Conservation (phyloP, 2,329 filamentous ascomycete genomes). For the Parascedosporium putredinis region DNA sequence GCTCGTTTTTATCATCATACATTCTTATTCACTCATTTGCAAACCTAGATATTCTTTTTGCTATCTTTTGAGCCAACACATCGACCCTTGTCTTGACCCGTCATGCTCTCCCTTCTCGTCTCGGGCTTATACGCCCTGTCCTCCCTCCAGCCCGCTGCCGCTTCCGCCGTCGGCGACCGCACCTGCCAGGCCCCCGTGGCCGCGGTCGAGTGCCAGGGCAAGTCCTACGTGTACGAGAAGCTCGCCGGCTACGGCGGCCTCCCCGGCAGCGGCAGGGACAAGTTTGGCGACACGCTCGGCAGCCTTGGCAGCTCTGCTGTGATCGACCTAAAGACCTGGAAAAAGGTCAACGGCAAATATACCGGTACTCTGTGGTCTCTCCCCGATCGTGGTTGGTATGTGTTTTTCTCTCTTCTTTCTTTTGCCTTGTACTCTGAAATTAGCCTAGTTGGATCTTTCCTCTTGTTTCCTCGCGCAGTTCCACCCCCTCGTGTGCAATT, state of each 20-base stretch:
- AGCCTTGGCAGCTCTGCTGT: conserved; percentile 42
- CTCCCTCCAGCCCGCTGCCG: neutral
- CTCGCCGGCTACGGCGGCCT: conserved; percentile 59
- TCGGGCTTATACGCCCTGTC: neutral
- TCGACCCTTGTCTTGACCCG: too few species aligned
- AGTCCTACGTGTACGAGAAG: conserved; percentile 53
- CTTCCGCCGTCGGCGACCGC: neutral
- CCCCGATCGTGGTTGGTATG: conserved; percentile 56
- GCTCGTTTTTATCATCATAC: too few species aligned
- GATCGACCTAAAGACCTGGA: conserved; percentile 38
- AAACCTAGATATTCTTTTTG: too few species aligned
- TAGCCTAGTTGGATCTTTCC: too few species aligned
- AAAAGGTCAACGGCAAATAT: conserved; percentile 41
- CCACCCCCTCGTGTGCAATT: too few species aligned
- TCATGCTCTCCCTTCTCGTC: neutral
- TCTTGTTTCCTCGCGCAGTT: too few species aligned
- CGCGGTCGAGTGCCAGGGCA: conserved; percentile 39
- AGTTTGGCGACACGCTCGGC: conserved; percentile 59
- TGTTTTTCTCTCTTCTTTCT: neutral
- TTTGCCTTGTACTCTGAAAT: too few species aligned
- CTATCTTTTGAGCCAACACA: too few species aligned
- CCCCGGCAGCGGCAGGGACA: conserved; percentile 47
- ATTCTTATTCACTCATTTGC: too few species aligned
- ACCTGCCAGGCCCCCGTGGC: neutral
- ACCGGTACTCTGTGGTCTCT: conserved; percentile 51